These are phyloP conservation scores for Phylloporus sp. DNA, from an alignment of 768 basidiomycete species.

Conservation along the genomic window DNA sequence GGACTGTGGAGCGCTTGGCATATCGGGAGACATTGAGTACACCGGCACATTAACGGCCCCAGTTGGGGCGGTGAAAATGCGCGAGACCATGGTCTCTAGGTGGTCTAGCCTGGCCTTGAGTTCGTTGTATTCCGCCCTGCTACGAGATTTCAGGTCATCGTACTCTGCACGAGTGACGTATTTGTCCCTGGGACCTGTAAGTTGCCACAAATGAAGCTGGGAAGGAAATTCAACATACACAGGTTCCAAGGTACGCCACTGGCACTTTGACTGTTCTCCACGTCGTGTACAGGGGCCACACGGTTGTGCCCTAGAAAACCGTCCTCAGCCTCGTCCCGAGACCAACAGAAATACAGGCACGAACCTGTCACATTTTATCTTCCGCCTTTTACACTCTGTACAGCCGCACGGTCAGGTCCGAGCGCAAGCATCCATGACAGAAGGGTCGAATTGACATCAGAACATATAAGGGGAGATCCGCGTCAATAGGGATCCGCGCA, in stretches of 20 bases:
- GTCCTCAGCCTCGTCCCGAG: conserved; percentile 8
- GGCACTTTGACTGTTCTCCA: conserved; percentile 75
- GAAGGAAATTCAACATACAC: conserved; percentile 45
- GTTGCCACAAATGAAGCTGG: conserved; percentile 6
- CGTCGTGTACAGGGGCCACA: conserved; percentile 77
- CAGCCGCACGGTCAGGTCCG: conserved; percentile 8
- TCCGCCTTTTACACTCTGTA: conserved; percentile 78
- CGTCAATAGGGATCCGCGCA: conserved; percentile 20
- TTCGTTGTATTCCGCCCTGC: conserved; percentile 38
- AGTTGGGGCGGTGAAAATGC: conserved; percentile 28
- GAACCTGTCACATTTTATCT: conserved; percentile 86
- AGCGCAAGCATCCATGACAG: not conserved
- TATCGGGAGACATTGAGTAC: conserved; percentile 28
- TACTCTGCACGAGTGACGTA: conserved; percentile 75
- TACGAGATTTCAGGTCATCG: conserved; percentile 63
- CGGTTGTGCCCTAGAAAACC: conserved; percentile 59
- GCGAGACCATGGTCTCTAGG: conserved; percentile 52
- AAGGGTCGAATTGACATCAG: conserved; percentile 3
- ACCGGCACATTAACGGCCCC: conserved; percentile 27
- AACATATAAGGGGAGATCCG: not conserved
- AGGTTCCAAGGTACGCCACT: conserved; percentile 80
- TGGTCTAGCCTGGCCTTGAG: conserved; percentile 61
- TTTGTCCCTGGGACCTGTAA: conserved; percentile 52
- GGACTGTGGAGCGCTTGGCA: conserved; percentile 24
- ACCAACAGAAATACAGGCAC: conserved; percentile 10